A percentile compares a stretch with the other conserved stretches of the same genome.
These are phyloP conservation scores for Leucocoprinus birnbaumii DNA, from an alignment of 768 basidiomycete species.

Conservation along the genomic window DNA sequence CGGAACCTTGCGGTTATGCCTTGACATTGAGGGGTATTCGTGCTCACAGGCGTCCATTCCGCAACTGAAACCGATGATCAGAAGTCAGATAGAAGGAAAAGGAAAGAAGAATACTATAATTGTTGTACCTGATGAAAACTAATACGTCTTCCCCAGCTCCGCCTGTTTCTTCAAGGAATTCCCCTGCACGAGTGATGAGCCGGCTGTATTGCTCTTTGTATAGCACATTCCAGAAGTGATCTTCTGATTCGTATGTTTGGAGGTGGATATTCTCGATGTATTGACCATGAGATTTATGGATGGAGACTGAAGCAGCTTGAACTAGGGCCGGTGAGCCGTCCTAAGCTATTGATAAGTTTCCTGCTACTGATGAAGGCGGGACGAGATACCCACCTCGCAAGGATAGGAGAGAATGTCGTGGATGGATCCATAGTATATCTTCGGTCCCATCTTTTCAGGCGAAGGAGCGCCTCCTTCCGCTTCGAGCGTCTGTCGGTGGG, in stretches of 20 bases:
- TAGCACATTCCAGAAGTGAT: slow-evolving; percentile 72
- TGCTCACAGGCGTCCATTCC: slow-evolving; percentile 96
- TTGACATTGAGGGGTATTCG: slow-evolving; percentile 87
- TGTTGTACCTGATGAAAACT: slow-evolving; percentile 80
- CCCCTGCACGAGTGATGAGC: slow-evolving; percentile 63
- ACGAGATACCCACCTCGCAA: slow-evolving; percentile 69
- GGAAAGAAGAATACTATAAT: not conserved
- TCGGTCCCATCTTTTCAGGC: slow-evolving; percentile 30
- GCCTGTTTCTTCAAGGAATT: slow-evolving; percentile 69
- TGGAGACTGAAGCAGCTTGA: slow-evolving; percentile 82
- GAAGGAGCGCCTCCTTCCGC: slow-evolving; percentile 33
- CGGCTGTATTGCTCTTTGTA: slow-evolving; percentile 64
- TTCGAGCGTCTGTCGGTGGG: slow-evolving; percentile 67
- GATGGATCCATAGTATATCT: slow-evolving; percentile 87
- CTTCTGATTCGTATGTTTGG: slow-evolving; percentile 63
- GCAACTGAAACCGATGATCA: slow-evolving; percentile 48
- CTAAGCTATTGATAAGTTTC: slow-evolving; percentile 30
- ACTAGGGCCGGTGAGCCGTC: slow-evolving; percentile 79
- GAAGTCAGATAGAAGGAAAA: not conserved
- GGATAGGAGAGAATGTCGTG: slow-evolving; percentile 93
- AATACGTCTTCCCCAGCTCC: slow-evolving; percentile 67
- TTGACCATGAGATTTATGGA: slow-evolving; percentile 82
- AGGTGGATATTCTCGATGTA: slow-evolving; percentile 87
- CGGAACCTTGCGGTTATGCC: slow-evolving; percentile 89
- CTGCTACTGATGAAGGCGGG: not conserved